phyloP scores from a whole-genome alignment of 441 rosid species.

The Biscutella laevigata region DNA sequence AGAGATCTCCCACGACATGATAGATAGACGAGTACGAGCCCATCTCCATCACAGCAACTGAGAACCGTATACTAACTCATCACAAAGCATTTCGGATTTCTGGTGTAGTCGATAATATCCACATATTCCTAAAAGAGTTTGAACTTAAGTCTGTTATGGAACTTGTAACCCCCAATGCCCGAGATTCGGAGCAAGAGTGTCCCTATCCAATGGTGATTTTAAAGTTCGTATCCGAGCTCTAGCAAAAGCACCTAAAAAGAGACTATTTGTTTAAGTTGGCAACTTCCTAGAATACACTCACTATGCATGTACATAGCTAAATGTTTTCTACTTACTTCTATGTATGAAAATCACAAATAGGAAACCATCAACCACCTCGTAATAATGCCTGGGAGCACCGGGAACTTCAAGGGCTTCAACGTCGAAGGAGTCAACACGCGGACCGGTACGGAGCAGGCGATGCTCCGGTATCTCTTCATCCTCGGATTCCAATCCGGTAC shows the following conservation, averaged over 20 bases:
- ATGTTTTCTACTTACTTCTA: neutral
- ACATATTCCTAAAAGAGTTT: neutral
- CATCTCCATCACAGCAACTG: neutral
- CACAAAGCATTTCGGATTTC: neutral
- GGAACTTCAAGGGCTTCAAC: slow-evolving; percentile 96
- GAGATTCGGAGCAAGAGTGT: too few relatives aligned
- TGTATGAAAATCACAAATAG: neutral
- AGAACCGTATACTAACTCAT: neutral
- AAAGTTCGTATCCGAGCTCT: slow-evolving; percentile 1
- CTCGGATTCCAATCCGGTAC: slow-evolving; percentile 55
- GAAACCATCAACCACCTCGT: slow-evolving; percentile 45
- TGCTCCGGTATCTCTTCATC: slow-evolving; percentile 68
- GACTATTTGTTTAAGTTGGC: neutral
- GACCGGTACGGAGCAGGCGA: slow-evolving; percentile 81
- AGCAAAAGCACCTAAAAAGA: neutral
- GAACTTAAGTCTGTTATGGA: neutral
- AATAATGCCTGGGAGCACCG: slow-evolving; percentile 58
- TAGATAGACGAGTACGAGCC: neutral
- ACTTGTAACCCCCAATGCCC: too few relatives aligned
- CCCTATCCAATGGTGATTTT: neutral
- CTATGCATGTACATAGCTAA: neutral
- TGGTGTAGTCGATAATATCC: neutral
- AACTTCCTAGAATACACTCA: neutral
- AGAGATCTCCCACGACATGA: neutral
- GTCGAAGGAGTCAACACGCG: slow-evolving; percentile 80